These are phyloP conservation scores for Ustilago loliicola DNA, from an alignment of 1,284 basidiomycete genomes.

Conservation along the genomic window DNA sequence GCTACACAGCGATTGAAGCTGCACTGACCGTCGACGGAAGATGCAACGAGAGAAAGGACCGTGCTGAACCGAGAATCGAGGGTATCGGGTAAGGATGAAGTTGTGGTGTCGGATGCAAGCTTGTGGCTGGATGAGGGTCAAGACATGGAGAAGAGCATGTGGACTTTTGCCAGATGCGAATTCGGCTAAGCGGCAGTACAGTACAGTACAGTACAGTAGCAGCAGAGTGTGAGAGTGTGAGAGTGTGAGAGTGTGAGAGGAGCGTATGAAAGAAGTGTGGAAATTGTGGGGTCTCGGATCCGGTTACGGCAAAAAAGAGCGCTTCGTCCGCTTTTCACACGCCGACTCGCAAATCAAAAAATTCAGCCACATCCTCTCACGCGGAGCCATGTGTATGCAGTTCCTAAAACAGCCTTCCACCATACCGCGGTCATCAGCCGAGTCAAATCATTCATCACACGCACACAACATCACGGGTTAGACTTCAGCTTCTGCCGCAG, in stretches of 20 bases:
- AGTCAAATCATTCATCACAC: too few species aligned
- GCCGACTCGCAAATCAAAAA: conserved; percentile 7
- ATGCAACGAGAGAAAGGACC: neutral
- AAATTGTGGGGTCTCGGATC: conserved; percentile 43
- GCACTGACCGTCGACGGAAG: neutral
- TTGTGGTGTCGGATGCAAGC: neutral
- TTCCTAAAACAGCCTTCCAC: neutral
- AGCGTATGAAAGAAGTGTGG: neutral
- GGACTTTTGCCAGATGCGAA: neutral
- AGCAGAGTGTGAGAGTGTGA: too few species aligned
- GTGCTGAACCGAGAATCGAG: conserved; percentile 3
- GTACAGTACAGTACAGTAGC: too few species aligned
- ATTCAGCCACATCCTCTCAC: neutral
- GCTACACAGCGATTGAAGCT: neutral
- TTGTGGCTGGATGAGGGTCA: neutral
- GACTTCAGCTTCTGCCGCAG: too few species aligned
- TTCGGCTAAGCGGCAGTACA: conserved; percentile 3
- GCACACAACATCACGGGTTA: too few species aligned
- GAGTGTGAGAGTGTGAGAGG: neutral
- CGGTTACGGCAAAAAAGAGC: conserved; percentile 15
- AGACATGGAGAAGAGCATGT: neutral
- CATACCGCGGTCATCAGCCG: too few species aligned
- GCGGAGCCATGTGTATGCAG: neutral
- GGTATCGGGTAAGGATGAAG: neutral
- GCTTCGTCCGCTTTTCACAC: conserved; percentile 36